phyloP scores from a whole-genome alignment of 2,329 filamentous ascomycete species.

The Botryosphaeria dothidea region DNA sequence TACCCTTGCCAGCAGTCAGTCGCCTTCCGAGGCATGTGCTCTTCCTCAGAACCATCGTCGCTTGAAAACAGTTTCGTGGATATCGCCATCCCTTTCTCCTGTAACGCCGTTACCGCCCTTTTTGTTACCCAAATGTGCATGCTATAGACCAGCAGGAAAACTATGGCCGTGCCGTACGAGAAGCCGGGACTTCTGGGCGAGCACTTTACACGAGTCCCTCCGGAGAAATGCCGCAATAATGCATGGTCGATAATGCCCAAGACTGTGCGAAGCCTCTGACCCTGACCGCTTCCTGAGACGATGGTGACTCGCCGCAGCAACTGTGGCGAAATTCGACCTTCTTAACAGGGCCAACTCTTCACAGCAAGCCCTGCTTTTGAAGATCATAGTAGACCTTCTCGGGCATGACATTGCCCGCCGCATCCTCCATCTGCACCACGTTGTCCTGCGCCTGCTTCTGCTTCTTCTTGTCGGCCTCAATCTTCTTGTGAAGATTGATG shows the following conservation, averaged over 20 bases:
- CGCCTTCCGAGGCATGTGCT: background rate
- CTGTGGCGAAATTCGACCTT: constrained; percentile 8
- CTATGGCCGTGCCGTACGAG: background rate
- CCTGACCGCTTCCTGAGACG: constrained; percentile 4
- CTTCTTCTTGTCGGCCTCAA: constrained; percentile 81
- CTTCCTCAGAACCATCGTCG: background rate
- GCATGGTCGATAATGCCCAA: constrained; percentile 10
- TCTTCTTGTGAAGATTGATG: constrained; percentile 86
- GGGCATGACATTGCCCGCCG: constrained; percentile 96
- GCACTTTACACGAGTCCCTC: background rate
- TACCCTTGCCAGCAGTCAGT: background rate
- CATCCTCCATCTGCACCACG: constrained; percentile 98
- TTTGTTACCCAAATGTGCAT: constrained; percentile 8
- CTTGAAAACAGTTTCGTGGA: background rate
- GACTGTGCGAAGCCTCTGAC: background rate
- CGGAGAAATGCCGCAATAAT: constrained; percentile 7
- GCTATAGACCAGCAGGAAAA: background rate
- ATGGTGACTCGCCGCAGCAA: background rate
- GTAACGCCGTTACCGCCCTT: constrained; percentile 7
- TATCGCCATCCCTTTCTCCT: constrained; percentile 14
- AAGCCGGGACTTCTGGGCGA: background rate
- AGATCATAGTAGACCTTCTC: constrained; percentile 97
- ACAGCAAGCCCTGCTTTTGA: constrained; percentile 86
- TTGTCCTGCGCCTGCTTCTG: constrained; percentile 75
- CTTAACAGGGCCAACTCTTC: constrained; percentile 26